phyloP scores from a whole-genome alignment of 192 early-diverging fungal species.

The Chytriomyces hyalinus region DNA sequence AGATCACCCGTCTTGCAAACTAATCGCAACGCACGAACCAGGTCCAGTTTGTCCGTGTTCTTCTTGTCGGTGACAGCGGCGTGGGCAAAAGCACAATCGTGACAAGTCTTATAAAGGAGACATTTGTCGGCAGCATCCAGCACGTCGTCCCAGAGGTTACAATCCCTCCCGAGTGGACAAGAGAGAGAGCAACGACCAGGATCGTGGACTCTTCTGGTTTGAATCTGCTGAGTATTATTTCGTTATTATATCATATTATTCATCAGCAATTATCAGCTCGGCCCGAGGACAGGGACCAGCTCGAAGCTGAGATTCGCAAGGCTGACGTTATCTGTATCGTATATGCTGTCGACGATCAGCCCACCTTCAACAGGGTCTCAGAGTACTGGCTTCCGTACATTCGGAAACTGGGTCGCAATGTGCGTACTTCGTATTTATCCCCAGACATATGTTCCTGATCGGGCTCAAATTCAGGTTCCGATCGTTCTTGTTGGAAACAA shows the following conservation, averaged over 20 bases:
- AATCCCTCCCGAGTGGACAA: conserved; percentile 97
- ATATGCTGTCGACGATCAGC: conserved; percentile 86
- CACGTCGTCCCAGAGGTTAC: conserved; percentile 99
- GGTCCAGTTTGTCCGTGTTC: conserved; percentile 72
- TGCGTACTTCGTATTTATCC: conserved; percentile 44
- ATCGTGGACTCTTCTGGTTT: conserved; percentile 93
- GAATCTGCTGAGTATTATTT: conserved; percentile 36
- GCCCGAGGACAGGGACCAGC: conserved; percentile 83
- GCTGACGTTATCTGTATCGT: conserved; percentile 99
- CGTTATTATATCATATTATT: background rate
- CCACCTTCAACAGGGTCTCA: conserved; percentile 83
- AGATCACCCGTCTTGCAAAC: background rate
- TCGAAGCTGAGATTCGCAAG: conserved; percentile 93
- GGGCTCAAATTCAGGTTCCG: conserved; percentile 66
- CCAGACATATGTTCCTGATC: background rate
- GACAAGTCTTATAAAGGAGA: conserved; percentile 95
- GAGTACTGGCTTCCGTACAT: conserved; percentile 95
- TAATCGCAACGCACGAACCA: background rate
- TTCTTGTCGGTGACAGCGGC: conserved; percentile 90
- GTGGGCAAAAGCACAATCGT: conserved; percentile 95
- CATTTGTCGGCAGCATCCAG: conserved; percentile 92
- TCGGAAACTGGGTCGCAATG: conserved; percentile 88
- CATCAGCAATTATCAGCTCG: conserved; percentile 61
- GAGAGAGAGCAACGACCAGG: conserved; percentile 95
- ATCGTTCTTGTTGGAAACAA: conserved; percentile 94